phyloP scores from a whole-genome alignment of 176 grass and related monocot genomes.

The Thalia dealbata region DNA sequence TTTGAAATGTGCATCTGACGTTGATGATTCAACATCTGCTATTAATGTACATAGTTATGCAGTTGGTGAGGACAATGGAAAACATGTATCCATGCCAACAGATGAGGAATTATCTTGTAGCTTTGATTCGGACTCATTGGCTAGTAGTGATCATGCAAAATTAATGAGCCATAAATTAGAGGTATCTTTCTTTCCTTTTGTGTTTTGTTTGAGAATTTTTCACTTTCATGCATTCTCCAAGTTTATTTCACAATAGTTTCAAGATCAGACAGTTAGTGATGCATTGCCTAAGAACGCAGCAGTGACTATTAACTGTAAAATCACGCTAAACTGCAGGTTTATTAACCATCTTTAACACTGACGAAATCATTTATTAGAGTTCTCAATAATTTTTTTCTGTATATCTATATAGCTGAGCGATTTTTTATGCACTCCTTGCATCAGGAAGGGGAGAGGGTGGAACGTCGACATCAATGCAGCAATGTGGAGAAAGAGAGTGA shows the following conservation, averaged over 20 bases:
- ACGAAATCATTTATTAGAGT: neutral
- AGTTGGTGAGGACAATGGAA: conserved; percentile 39
- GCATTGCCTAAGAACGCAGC: neutral
- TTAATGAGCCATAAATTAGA: neutral
- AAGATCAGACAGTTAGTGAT: neutral
- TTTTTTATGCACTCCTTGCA: conserved; percentile 18
- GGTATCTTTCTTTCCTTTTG: neutral
- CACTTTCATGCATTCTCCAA: neutral
- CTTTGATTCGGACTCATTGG: conserved; percentile 29
- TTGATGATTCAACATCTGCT: conserved; percentile 37
- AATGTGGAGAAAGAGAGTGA: conserved; percentile 26
- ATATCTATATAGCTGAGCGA: neutral
- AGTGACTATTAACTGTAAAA: neutral
- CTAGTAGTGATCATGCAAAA: conserved; percentile 28
- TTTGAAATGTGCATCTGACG: conserved; percentile 34
- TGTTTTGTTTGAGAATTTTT: conserved; percentile 2
- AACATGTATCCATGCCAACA: conserved; percentile 31
- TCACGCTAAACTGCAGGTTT: neutral
- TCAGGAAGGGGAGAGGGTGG: conserved; percentile 32
- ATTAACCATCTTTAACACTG: no score
- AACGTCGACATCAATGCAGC: conserved; percentile 9
- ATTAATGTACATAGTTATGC: conserved; percentile 42
- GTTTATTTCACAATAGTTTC: neutral
- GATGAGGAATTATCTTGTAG: conserved; percentile 29
- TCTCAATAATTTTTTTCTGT: neutral